Base-by-base conservation (phyloP, 257 asterid species). In the Jacaranda copaia region DNA sequence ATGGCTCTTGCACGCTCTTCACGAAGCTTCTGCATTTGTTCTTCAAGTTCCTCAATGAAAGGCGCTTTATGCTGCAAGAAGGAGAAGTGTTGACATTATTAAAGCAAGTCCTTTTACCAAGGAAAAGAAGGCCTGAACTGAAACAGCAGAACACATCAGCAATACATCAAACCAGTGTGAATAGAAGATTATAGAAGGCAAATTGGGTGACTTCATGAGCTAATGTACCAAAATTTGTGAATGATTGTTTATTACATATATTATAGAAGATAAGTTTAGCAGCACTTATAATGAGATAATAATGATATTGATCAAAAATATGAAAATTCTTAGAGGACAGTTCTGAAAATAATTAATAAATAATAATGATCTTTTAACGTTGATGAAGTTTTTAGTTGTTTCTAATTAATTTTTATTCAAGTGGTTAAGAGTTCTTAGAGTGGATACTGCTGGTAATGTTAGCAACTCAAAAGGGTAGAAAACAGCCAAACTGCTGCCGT, bases 11-110 rank as follows among this genome's bases (percentile, higher is more conserved):
- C 98, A 73, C 95, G 96, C 75, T 93, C 88, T 88, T 93, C 93
- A 19, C 91, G 92, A 84, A 93, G 96, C 74, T 93, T 86, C 82
- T 89, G 96, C 88, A 93, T 87, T 74, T 89, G 97, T 66, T 93
- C 97, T 81, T 93, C 99, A 55, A 96, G 97, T 85, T 96, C 98
- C 85, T 93, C 98, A 25, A 96, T 93, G 82, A 72, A 91, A 67
- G 98, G 98, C 64, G 95, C 97, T 83, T 92, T 93, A 87, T 96
- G 88, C 99, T 96, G 92, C 80, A 81, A 85, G 49, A 70, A 14
- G 38, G 56, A 66, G 77, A 67, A 56, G 52, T 16, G 7, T 45
- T 40, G 11, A 42, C 15, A 78, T 67, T 40, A 80, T 32, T 36
- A 70, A 76, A 72, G 39, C 76, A 51, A 48, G 53, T 59, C 43